Base-by-base conservation (phyloP, 192 early-diverging fungal species). In the Coemansia sp. region DNA sequence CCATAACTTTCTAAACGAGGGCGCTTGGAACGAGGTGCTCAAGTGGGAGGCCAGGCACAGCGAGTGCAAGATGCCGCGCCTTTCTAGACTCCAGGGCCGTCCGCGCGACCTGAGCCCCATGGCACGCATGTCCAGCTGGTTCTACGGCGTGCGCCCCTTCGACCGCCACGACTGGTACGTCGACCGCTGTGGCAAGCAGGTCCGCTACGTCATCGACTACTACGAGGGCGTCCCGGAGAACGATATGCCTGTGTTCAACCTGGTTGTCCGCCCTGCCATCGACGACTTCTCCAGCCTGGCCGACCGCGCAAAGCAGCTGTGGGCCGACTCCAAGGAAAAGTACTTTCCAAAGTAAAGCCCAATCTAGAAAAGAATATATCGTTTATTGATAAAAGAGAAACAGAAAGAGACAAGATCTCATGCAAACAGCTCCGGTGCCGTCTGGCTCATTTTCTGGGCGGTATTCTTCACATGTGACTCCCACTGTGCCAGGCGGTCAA, bases 111-210 rank as follows among this genome's bases (percentile, higher is more conserved):
- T 91, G 15, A 87, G 86, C 27, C 92, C 92, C 9, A 87, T 91
- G 74, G 84, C 89, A 3, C 65, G 87, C 62, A 52, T 82, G 19
- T 58, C 65, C 3, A 28, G 62, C 6, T 76, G 55, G 69, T 55
- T 55, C 61, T 87, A 92, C 44, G 87, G 91, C 22, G 92, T 92
- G 13, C 80, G 83, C 50, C 94, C 96, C 5, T 98, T 98, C 82
- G 96, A 98, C 75, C 87, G 96, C 50, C 96, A 98, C 67, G 96
- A 98, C 84, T 98, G 96, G 96, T 85, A 84, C 36, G 87, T 98
- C 11, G 89, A 93, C 63, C 84, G 93, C 11, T 97, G 94, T 67
- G 94, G 94, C 2, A 87, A 87, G 74, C 81, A 88, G 23, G 88
- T 94, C 48, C 86, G 93, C n/a, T 98, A 98, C 68, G 92, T 98